phyloP scores from a whole-genome alignment of 225 moss, liverwort and hornwort genomes.

The Bryum argenteum region DNA sequence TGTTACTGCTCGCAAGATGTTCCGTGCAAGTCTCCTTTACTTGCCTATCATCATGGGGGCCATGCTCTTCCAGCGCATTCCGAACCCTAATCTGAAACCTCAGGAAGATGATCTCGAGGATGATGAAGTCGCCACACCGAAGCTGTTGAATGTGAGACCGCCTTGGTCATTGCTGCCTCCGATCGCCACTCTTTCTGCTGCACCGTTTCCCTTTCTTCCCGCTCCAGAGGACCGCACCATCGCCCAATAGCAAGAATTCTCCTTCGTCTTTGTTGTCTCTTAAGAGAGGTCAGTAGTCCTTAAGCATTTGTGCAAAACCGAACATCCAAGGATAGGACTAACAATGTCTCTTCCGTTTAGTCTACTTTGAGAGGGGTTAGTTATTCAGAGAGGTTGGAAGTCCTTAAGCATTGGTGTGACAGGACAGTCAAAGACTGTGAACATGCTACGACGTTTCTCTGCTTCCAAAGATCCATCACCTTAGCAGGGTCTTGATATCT shows the following conservation, averaged over 20 bases:
- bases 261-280: neutral
- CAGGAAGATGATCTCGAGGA: conserved; percentile 21
- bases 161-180: conserved; percentile 54
- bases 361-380: too few relatives aligned
- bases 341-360: too few relatives aligned
- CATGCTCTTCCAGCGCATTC: conserved; percentile 86
- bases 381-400: too few relatives aligned
- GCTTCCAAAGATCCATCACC: too few relatives aligned
- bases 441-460: too few relatives aligned
- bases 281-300: neutral
- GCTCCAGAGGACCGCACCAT: conserved; percentile 67
- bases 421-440: too few relatives aligned
- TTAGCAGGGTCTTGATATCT: too few relatives aligned
- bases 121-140: conserved; percentile 17
- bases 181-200: conserved; percentile 82
- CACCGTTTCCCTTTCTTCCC: conserved; percentile 93
- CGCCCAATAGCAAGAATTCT: conserved; percentile 19
- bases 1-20: conserved; percentile 71
- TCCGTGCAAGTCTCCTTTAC: conserved; percentile 81
- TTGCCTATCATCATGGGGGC: conserved; percentile 71
- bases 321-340: too few relatives aligned
- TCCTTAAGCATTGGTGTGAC: too few relatives aligned
- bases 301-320: too few relatives aligned
- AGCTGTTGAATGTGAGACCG: conserved; percentile 32
- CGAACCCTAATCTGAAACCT: conserved; percentile 54